These are phyloP conservation scores for Solanum neorickii DNA, from an alignment of 257 asterid genomes.

Conservation along the genomic window DNA sequence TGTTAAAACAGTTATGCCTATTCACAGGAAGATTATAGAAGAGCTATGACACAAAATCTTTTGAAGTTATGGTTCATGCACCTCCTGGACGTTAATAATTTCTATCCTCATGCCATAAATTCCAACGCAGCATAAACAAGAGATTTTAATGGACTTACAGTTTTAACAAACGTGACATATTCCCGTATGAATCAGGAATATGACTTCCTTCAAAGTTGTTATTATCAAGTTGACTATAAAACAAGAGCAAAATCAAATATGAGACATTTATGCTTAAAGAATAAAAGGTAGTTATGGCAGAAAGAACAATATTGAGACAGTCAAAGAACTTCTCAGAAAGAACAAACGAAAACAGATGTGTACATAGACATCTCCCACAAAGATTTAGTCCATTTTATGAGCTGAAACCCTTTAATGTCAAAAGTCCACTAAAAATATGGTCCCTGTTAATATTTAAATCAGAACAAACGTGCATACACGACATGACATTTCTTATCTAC, in stretches of 20 bases:
- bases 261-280: neutral
- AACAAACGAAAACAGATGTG: neutral
- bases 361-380: neutral
- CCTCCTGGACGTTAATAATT: neutral
- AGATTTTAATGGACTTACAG: slow-evolving; percentile 40
- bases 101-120: neutral
- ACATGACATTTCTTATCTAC: neutral
- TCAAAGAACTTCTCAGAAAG: neutral
- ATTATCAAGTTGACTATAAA: slow-evolving; percentile 82
- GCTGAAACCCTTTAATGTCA: neutral
- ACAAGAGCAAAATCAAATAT: neutral
- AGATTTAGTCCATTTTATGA: neutral
- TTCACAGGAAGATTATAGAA: neutral
- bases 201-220: slow-evolving; percentile 59
- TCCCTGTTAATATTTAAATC: neutral
- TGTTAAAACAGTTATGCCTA: neutral
- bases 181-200: slow-evolving; percentile 63
- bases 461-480: neutral
- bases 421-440: neutral
- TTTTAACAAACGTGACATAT: slow-evolving; percentile 61
- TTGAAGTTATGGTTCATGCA: neutral
- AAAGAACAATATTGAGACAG: neutral
- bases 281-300: neutral
- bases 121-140: neutral
- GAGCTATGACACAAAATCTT: neutral